These are phyloP conservation scores for Cutaneotrichosporon arboriforme DNA, from an alignment of 1,284 basidiomycete genomes.

Conservation along the genomic window DNA sequence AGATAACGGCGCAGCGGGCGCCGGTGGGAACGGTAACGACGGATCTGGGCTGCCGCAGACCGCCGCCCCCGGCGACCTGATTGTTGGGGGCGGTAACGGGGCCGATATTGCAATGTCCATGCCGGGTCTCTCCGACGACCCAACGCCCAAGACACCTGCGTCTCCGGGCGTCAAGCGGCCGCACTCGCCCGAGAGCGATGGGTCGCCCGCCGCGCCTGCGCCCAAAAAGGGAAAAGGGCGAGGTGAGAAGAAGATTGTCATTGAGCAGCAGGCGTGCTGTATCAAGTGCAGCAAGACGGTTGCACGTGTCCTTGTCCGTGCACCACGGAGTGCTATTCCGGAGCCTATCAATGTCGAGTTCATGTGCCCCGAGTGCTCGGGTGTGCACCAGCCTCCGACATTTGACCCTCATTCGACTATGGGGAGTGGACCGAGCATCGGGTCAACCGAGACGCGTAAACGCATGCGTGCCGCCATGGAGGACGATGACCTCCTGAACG, in stretches of 20 bases:
- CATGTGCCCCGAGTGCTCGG: slow-evolving; percentile 29
- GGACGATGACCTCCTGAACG: slow-evolving; percentile 31
- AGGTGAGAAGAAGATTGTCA: slow-evolving; percentile 38
- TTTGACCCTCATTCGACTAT: slow-evolving; percentile 17
- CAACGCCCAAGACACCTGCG: slow-evolving; percentile 4
- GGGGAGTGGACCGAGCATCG: slow-evolving; percentile 13
- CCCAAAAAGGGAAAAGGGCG: slow-evolving; percentile 29
- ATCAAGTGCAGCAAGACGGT: slow-evolving; percentile 25
- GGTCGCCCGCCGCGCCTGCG: slow-evolving; percentile 15
- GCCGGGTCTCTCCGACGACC: not conserved
- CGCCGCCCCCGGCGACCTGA: slow-evolving; percentile 10
- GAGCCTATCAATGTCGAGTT: slow-evolving; percentile 26
- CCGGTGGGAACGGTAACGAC: not conserved
- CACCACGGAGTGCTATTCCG: slow-evolving; percentile 35
- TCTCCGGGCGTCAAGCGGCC: slow-evolving; percentile 20
- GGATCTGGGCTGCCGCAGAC: slow-evolving; percentile 1
- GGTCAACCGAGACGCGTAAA: slow-evolving; percentile 43
- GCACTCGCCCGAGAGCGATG: slow-evolving; percentile 19
- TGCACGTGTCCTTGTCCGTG: slow-evolving; percentile 37
- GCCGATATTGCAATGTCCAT: slow-evolving; percentile 9
- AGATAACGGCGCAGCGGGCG: slow-evolving; percentile 16
- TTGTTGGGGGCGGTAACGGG: slow-evolving; percentile 1
- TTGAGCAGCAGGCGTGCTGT: slow-evolving; percentile 31
- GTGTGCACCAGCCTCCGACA: slow-evolving; percentile 25
- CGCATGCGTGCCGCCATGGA: slow-evolving; percentile 36